These are phyloP conservation scores for Daedaleopsis nitida DNA, from an alignment of 768 basidiomycete genomes.

Conservation along the genomic window DNA sequence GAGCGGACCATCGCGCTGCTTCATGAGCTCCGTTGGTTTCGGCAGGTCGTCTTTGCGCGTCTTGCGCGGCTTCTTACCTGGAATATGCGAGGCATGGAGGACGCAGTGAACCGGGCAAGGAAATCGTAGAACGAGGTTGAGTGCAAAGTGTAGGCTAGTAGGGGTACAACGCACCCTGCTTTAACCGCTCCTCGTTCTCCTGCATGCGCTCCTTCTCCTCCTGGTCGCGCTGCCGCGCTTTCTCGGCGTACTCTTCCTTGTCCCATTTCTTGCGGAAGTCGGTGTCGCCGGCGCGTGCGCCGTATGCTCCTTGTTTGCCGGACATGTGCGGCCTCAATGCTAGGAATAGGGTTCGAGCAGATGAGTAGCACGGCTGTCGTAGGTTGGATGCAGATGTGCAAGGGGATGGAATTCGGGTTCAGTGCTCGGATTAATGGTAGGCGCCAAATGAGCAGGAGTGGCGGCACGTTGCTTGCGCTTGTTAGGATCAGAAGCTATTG, in stretches of 20 bases:
- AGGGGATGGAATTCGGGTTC: background rate
- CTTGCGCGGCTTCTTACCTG: conserved; percentile 83
- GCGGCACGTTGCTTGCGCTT: conserved; percentile 2
- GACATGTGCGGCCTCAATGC: conserved; percentile 19
- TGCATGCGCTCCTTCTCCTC: conserved; percentile 83
- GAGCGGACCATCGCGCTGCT: conserved; percentile 80
- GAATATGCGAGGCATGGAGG: background rate
- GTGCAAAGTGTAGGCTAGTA: background rate
- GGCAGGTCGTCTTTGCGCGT: conserved; percentile 77
- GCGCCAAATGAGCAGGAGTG: background rate
- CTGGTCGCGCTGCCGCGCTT: conserved; percentile 77
- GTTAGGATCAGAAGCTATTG: conserved; percentile 19
- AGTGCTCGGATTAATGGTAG: background rate
- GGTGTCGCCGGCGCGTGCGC: conserved; percentile 53
- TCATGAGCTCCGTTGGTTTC: conserved; percentile 91
- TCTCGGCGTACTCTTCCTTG: conserved; percentile 87
- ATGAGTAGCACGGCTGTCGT: background rate
- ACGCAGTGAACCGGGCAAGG: too few species aligned
- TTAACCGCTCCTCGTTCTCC: conserved; percentile 81
- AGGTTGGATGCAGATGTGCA: background rate
- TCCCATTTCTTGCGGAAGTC: conserved; percentile 93
- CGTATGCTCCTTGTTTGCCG: conserved; percentile 33
- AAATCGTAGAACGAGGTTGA: too few species aligned
- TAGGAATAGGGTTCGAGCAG: background rate
- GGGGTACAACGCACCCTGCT: conserved; percentile 65